Base-by-base conservation (phyloP, 495 filamentous ascomycete species). In the Cercophora samala region DNA sequence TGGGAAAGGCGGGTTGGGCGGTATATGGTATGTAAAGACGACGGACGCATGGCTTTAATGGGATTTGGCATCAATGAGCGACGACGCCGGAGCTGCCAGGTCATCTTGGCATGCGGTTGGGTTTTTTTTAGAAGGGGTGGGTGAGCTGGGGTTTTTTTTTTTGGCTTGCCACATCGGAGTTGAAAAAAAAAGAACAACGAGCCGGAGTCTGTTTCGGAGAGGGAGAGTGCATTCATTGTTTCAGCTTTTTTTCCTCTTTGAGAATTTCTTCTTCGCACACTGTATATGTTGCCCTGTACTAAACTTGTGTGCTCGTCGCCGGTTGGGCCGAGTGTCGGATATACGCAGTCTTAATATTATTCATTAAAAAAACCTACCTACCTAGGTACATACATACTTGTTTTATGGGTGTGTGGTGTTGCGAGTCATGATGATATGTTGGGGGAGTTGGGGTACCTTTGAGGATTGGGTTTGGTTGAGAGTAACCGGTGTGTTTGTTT, bases 261-360 rank as follows among this genome's bases (percentile, higher is more conserved):
- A 53, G 21, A 51, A 46, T 67, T 67, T 65, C 8, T 25, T 51
- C 67, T 67, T 67, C 60, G 56, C 66, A 62, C 37, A 59, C 58
- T 70, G 65, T 70, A 70, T 65, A 70, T 59, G 37, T 60, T 64
- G 65, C 67, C 58, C 62, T 67, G 65, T 67, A 65, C 62, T 65
- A 63, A 21, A 37, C 29, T 46, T 62, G 60, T 24, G 24, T 5
- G 24, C 24, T 46, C 18, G n/a, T 46, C 32, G n/a, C 32, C 37
- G 60, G 60, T 46, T 32, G 58, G 29, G 59, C 52, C 46, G 53
- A 46, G 37, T 26, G 37, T 53, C 37, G 25, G 26, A 46, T 51
- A 66, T 68, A 66, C 55, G 37, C 60, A 64, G 62, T 68, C 58
- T 69, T 68, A 71, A 68, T 68, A 66, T 26, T 46, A 64, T 68